Percentiles rank a stretch among this genome's conserved stretches.
Evolutionary conservation across 805 yeast genomes (phyloP).

Genomic region (Yarrowia alimentaria): DNA sequence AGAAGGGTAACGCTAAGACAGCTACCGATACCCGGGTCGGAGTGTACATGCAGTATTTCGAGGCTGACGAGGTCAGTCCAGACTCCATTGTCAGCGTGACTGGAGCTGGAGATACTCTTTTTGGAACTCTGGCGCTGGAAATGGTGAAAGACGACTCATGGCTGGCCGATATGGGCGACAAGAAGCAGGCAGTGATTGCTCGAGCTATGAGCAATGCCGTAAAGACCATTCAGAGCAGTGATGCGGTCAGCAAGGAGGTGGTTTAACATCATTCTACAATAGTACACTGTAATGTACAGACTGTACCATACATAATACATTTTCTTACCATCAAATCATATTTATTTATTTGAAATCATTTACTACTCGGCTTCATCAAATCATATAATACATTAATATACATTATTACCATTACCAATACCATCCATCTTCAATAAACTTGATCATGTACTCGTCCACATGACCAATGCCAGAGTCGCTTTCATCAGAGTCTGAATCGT

Average conservation of each 20-base stretch:
- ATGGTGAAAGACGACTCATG: constrained; percentile 37
- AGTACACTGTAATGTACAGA: background rate
- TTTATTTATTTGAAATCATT: too few relatives aligned
- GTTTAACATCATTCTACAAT: background rate
- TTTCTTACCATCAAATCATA: too few relatives aligned
- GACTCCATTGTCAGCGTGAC: constrained; percentile 61
- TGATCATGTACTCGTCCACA: constrained; percentile 94
- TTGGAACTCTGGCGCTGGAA: constrained; percentile 59
- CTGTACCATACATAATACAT: background rate
- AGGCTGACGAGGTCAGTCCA: constrained; percentile 43
- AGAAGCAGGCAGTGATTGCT: constrained; percentile 36
- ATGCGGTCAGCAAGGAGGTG: constrained; percentile 36
- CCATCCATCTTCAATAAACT: constrained; percentile 80
- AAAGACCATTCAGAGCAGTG: constrained; percentile 38
- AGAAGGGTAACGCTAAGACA: constrained; percentile 13
- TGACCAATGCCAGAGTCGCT: constrained; percentile 64
- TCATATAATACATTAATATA: constrained; percentile 21
- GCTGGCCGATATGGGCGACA: constrained; percentile 39
- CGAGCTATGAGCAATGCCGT: constrained; percentile 43
- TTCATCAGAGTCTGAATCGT: constrained; percentile 45
- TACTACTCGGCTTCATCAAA: too few relatives aligned
- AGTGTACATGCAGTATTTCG: constrained; percentile 61
- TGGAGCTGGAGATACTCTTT: constrained; percentile 85
- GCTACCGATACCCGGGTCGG: constrained; percentile 43
- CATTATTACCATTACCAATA: constrained; percentile 45